Percentiles rank a stretch among this genome's conserved stretches.
Conservation (phyloP, 176 grass and related monocot species). For the Hyparrhenia diplandra region DNA sequence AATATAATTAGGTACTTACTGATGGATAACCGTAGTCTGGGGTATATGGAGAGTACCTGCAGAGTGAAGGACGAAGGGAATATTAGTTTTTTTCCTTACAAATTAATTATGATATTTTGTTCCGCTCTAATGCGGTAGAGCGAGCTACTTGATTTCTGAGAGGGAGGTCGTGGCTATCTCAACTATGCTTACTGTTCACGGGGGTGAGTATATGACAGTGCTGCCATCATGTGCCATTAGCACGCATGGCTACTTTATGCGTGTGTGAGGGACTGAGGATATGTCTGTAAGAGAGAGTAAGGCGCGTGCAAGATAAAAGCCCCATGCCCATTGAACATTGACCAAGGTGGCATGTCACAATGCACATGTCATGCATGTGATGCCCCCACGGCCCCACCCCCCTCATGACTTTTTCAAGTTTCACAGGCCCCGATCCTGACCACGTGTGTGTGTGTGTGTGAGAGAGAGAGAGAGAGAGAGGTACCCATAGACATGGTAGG, state of each 20-base stretch:
- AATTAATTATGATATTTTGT: not conserved
- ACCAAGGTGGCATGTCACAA: constrained; percentile 58
- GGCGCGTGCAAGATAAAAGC: constrained; percentile 38
- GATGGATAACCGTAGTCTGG: constrained; percentile 65
- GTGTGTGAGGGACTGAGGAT: not conserved
- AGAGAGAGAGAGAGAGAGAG: not conserved
- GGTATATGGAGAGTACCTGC: constrained; percentile 86
- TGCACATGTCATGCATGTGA: constrained; percentile 82
- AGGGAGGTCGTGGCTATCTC: not conserved
- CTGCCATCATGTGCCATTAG: constrained; percentile 26
- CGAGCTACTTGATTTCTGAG: not conserved
- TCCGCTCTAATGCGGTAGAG: not conserved
- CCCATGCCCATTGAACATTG: constrained; percentile 43
- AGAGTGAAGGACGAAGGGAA: constrained; percentile 11
- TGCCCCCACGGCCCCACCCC: not conserved
- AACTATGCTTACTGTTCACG: not conserved
- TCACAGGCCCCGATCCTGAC: not conserved
- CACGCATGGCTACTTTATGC: constrained; percentile 27
- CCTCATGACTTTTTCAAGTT: constrained; percentile 23
- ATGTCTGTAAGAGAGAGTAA: not conserved
- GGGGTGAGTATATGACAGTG: not conserved
- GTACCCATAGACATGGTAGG: constrained; percentile 88
- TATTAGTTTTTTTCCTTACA: constrained; percentile 13
- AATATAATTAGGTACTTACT: constrained; percentile 43
- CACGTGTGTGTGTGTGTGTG: not conserved